Evolutionary conservation across 805 yeast species (phyloP).

Genomic region (Saccharomycopsis sp.): DNA sequence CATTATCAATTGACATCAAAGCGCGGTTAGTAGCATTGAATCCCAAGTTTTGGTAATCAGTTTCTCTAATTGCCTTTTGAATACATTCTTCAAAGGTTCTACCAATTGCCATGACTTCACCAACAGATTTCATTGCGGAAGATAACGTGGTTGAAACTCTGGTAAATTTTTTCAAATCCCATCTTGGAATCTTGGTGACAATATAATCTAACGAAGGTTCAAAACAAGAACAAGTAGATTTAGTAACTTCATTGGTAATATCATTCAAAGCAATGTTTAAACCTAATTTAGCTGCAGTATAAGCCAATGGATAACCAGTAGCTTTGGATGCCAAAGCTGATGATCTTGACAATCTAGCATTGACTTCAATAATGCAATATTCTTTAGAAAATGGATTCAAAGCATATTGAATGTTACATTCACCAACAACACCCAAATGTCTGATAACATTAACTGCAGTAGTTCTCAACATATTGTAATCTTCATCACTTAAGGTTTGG

Average conservation of each 20-base stretch:
- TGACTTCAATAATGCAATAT: conserved; percentile 95
- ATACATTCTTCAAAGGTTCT: conserved; percentile 96
- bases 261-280: conserved; percentile 87
- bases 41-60: conserved; percentile 93
- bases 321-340: conserved; percentile 99
- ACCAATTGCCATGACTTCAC: conserved; percentile 98
- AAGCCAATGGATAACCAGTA: conserved; percentile 96
- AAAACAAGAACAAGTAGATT: conserved; percentile 90
- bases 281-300: conserved; percentile 96
- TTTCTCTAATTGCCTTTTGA: conserved; percentile 94
- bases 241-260: conserved; percentile 87
- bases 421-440: conserved; percentile 98
- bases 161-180: conserved; percentile 96
- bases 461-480: conserved; percentile 94
- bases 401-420: conserved; percentile 97
- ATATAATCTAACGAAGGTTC: conserved; percentile 97
- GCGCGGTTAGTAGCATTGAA: conserved; percentile 81
- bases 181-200: conserved; percentile 96
- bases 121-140: conserved; percentile 96
- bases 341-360: conserved; percentile 94
- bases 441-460: conserved; percentile 96
- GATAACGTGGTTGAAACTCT: conserved; percentile 83
- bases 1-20: conserved; percentile 83
- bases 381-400: conserved; percentile 89
- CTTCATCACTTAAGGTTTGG: conserved; percentile 94